Evolutionary conservation across 2,329 filamentous ascomycete genomes (phyloP).

Genomic region (Fusarium sp.): DNA sequence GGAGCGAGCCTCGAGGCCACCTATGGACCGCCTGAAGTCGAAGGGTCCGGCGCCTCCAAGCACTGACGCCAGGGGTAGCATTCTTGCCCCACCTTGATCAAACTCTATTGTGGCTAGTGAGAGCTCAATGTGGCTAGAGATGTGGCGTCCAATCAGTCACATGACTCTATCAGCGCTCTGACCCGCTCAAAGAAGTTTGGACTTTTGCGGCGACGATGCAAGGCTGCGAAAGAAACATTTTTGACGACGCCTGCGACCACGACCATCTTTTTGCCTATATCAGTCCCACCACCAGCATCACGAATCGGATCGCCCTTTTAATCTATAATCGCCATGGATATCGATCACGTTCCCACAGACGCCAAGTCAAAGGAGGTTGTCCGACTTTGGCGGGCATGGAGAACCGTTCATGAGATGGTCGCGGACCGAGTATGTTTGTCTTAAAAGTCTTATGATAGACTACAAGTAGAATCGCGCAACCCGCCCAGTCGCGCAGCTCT

Average conservation of each 20-base stretch:
- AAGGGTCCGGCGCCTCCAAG: slow-evolving; percentile 5
- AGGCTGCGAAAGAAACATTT: slow-evolving; percentile 49
- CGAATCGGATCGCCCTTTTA: slow-evolving; percentile 5
- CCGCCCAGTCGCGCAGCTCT: slow-evolving; percentile 3
- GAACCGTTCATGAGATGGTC: slow-evolving; percentile 95
- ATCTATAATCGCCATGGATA: slow-evolving; percentile 49
- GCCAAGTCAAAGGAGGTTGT: slow-evolving; percentile 65
- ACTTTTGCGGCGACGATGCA: slow-evolving; percentile 42
- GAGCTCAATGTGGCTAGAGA: neutral
- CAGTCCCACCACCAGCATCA: slow-evolving; percentile 7
- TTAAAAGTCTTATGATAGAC: slow-evolving; percentile 10
- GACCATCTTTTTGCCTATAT: slow-evolving; percentile 17
- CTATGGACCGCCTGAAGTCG: neutral
- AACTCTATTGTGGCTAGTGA: slow-evolving; percentile 9
- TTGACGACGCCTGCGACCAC: slow-evolving; percentile 31
- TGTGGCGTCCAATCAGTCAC: slow-evolving; percentile 32
- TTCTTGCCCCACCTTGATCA: slow-evolving; percentile 23
- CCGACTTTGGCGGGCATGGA: slow-evolving; percentile 92
- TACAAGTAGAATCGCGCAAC: slow-evolving; percentile 2
- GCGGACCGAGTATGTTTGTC: slow-evolving; percentile 75
- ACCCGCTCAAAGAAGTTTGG: slow-evolving; percentile 37
- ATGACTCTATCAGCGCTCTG: slow-evolving; percentile 34
- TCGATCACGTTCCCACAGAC: slow-evolving; percentile 58
- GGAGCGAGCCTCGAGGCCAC: neutral
- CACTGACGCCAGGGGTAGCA: slow-evolving; percentile 17